Evolutionary conservation across 1,284 basidiomycete genomes (phyloP).

Genomic region (Dichomitus squalens): DNA sequence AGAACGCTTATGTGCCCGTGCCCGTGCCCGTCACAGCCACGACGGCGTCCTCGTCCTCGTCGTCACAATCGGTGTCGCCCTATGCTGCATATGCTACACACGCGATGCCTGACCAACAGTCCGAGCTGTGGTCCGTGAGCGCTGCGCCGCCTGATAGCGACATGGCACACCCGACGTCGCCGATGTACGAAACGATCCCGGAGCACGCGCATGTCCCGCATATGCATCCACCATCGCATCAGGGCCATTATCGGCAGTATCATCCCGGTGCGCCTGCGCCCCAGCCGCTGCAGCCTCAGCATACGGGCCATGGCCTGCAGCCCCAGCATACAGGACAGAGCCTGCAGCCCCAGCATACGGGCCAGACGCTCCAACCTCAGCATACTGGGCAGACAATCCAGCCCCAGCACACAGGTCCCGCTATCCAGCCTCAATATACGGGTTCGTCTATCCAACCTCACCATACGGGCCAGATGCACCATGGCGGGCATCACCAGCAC

Average conservation of each 20-base stretch:
- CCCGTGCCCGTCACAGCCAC: background rate
- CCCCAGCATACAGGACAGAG: background rate
- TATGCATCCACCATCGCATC: background rate
- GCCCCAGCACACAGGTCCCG: background rate
- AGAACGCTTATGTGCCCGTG: slow-evolving; percentile 4
- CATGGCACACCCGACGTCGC: background rate
- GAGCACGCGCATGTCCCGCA: slow-evolving; percentile 1
- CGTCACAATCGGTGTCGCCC: background rate
- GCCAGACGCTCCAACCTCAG: background rate
- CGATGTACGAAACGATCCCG: background rate
- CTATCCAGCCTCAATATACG: background rate
- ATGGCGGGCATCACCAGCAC: too few species aligned
- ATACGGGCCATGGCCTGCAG: background rate
- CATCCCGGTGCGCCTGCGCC: background rate
- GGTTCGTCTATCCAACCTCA: background rate
- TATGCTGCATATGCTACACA: slow-evolving; percentile 7
- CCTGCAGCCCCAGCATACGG: background rate
- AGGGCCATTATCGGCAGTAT: background rate
- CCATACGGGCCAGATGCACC: background rate
- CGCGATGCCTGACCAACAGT: slow-evolving; percentile 11
- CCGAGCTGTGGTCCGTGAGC: slow-evolving; percentile 19
- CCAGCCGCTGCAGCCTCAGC: slow-evolving; percentile 5
- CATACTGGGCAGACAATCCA: background rate
- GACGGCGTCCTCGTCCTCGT: background rate
- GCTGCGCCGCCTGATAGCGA: background rate